Conservation (phyloP, 1,284 basidiomycete species). For the Ganoderma multipileum region DNA sequence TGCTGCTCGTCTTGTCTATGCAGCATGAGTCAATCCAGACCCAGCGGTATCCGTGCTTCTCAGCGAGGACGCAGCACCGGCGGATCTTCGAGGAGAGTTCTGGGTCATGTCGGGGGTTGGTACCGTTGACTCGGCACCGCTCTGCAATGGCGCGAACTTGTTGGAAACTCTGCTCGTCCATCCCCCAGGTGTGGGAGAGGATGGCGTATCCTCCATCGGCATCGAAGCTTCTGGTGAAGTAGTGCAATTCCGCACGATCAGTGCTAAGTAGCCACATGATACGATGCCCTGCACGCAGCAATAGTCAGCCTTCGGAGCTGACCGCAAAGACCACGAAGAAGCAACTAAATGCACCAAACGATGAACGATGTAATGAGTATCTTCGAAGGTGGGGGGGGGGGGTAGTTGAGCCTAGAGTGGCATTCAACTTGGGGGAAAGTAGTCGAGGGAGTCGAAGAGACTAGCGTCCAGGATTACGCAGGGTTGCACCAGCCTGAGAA, state of each 20-base stretch:
- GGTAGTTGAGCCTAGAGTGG: no score
- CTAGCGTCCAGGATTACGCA: no score
- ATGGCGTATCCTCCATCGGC: constrained; percentile 14
- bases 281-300: neutral
- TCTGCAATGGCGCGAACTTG: neutral
- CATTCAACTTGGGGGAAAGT: no score
- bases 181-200: constrained; percentile 12
- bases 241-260: constrained; percentile 3
- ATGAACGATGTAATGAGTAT: no score
- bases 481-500: no score
- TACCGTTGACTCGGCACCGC: neutral
- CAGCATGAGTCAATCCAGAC: constrained; percentile 10
- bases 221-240: constrained; percentile 23
- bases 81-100: constrained; percentile 11
- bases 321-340: no score
- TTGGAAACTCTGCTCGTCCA: constrained; percentile 6
- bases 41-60: constrained; percentile 11
- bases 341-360: no score
- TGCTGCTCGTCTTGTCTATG: constrained; percentile 11
- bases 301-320: no score
- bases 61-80: constrained; percentile 6
- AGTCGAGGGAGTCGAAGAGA: no score
- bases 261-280: constrained; percentile 9
- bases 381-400: no score
- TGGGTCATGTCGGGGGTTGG: constrained; percentile 11